Conservation (phyloP, 148 eudicot genomes). For the Arbutus unedo region DNA sequence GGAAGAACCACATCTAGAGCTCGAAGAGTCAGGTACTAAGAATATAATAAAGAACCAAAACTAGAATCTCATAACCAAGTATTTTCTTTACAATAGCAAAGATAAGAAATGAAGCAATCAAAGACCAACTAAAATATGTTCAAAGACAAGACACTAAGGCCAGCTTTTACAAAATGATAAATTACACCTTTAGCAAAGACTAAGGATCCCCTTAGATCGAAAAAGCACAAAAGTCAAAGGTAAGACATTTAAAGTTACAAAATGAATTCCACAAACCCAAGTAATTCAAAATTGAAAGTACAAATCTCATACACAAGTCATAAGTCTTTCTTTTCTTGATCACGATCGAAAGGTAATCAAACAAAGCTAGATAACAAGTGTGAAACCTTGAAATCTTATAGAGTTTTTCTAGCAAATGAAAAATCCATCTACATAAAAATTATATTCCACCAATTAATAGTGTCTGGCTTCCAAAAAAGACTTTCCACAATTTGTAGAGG, state of each 20-base stretch:
- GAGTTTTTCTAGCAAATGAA: neutral
- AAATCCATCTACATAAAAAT: neutral
- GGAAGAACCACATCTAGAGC: neutral
- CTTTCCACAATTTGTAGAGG: neutral
- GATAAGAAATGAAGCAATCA: neutral
- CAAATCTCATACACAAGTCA: neutral
- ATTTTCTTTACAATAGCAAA: neutral
- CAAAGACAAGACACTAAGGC: neutral
- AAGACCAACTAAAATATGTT: slow-evolving; percentile 5
- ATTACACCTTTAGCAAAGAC: neutral
- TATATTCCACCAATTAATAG: neutral
- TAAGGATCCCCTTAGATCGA: neutral
- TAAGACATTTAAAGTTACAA: neutral
- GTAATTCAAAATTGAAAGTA: neutral
- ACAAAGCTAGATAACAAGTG: neutral
- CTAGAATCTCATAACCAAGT: neutral
- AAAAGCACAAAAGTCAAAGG: neutral
- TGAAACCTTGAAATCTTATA: neutral
- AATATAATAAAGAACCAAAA: neutral
- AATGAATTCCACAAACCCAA: slow-evolving; percentile 4
- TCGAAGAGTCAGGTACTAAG: neutral
- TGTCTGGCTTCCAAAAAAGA: neutral
- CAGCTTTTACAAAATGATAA: neutral
- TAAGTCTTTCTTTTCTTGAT: neutral
- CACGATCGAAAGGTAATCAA: neutral